Evolutionary conservation across 768 basidiomycete genomes (phyloP).

Genomic region (Naematelia aurantialba): DNA sequence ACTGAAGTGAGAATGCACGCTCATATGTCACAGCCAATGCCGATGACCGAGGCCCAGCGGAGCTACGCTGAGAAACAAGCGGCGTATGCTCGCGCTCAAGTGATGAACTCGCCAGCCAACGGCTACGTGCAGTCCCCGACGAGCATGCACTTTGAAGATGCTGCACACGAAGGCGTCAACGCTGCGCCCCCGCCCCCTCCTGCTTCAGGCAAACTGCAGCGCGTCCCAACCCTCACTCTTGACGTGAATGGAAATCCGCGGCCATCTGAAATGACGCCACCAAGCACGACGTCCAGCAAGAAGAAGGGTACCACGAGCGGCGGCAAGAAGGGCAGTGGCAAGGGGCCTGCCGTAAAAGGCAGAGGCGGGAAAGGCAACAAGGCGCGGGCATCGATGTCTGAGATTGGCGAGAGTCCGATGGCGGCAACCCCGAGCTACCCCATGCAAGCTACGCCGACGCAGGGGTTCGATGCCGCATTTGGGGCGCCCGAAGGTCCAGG

Average conservation of each 20-base stretch:
- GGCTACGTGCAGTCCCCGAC: not conserved
- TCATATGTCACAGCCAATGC: not conserved
- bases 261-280: not conserved
- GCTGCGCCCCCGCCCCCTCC: too few species aligned
- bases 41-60: not conserved
- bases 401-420: not conserved
- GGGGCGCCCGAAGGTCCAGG: not conserved
- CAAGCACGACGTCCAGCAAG: not conserved
- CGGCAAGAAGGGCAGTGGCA: not conserved
- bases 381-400: not conserved
- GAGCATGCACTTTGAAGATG: too few species aligned
- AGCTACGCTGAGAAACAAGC: slow-evolving; percentile 2
- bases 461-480: not conserved
- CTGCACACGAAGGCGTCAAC: not conserved
- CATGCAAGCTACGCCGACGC: not conserved
- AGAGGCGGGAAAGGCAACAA: not conserved
- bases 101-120: not conserved
- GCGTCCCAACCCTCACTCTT: not conserved
- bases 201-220: not conserved
- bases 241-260: not conserved
- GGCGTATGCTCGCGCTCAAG: slow-evolving; percentile 1
- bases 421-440: not conserved
- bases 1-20: not conserved
- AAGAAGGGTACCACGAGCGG: not conserved
- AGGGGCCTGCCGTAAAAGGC: not conserved